A percentile compares a stretch with the other conserved stretches of the same genome.
Evolutionary conservation across 1,284 basidiomycete genomes (phyloP).

Genomic region (Flammula alnicola): DNA sequence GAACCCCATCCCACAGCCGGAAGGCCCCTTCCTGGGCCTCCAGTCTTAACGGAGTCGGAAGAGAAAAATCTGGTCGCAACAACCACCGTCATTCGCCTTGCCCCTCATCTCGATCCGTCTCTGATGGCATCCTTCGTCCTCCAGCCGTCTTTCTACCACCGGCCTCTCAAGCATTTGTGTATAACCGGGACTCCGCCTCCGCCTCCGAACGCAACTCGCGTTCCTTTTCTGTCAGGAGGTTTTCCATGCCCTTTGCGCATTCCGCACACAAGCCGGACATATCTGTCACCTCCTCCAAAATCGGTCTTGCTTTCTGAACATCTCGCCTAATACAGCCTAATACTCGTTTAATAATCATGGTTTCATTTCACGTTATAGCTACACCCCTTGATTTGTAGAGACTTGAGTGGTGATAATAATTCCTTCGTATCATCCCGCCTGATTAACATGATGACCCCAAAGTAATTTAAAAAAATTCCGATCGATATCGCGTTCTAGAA

Average conservation of each 20-base stretch:
- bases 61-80: background rate
- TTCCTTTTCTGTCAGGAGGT: background rate
- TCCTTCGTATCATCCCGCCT: too few species aligned
- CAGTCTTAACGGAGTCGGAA: slow-evolving; percentile 2
- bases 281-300: slow-evolving; percentile 13
- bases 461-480: too few species aligned
- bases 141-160: slow-evolving; percentile 14
- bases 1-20: slow-evolving; percentile 13
- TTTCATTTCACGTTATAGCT: background rate
- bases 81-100: slow-evolving; percentile 14
- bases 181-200: slow-evolving; percentile 6
- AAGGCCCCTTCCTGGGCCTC: slow-evolving; percentile 14
- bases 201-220: background rate
- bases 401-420: too few species aligned
- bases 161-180: slow-evolving; percentile 15
- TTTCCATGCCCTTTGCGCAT: background rate
- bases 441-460: too few species aligned
- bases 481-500: too few species aligned
- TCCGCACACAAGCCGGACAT: slow-evolving; percentile 1
- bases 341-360: background rate
- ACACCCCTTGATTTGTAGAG: too few species aligned
- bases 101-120: slow-evolving; percentile 12
- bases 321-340: too few species aligned
- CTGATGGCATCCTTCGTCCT: slow-evolving; percentile 9
- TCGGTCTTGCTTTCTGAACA: slow-evolving; percentile 14